Evolutionary conservation across 164 flowering plant species (phyloP), one percentile per base, ranked within the genome.

Genomic region (Stephania yunnanensis): DNA sequence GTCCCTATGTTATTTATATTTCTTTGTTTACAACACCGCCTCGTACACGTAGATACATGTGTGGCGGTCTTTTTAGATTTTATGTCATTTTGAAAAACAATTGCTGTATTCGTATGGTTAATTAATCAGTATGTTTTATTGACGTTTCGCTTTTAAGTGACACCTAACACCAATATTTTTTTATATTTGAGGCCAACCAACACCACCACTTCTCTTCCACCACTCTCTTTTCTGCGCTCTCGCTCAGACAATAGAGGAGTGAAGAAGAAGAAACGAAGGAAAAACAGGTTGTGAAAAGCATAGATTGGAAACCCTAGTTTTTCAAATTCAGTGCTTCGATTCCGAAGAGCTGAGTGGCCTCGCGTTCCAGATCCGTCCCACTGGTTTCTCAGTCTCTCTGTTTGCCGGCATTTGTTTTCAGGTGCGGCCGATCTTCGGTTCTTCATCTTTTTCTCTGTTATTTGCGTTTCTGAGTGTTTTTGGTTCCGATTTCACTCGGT

Each of bases 91-190:
- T 36, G 42, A 36, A 36, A 36, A 36, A 36, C 25, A 36, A 36
- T 36, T 36, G 42, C 4, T 36, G 42, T 36, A 36, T 36, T 36
- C 1, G 42, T 50, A 9, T 50, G 55, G 15, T 50, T 50, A 9
- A 20, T 67, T 67, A 25, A 20, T 20, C 74, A 71, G 73, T 76
- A 74, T 78, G 72, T 68, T 75, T 73, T 75, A 36, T 2, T 36
- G 77, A 74, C 78, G 76, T 69, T 73, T 72, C 72, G 73, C 77
- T 74, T 80, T 78, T 76, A 75, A 76, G 81, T 66, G 83, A 77
- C 85, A 80, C 84, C 82, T 76, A 77, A 76, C 80, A 68, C 73
- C 73, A 78, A 84, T 80, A 80, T 74, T 75, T 71, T 77, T 75
- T 25, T 25, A 0, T 36, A 36, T 36, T 36, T 36, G 42, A 50